phyloP scores from a whole-genome alignment of 1,284 basidiomycete genomes.

The Ganoderma boninense region DNA sequence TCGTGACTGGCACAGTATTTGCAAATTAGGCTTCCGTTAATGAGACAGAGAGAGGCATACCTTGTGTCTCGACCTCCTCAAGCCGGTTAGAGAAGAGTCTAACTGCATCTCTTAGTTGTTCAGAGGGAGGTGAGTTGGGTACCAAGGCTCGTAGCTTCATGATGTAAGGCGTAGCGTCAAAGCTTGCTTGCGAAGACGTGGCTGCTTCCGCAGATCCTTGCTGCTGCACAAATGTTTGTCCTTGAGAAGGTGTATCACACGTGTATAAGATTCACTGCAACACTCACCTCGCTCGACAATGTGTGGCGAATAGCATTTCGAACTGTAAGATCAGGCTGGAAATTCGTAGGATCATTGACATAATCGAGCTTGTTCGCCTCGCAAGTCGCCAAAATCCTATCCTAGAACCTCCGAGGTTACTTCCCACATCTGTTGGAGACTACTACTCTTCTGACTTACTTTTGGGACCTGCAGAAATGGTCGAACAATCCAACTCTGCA shows the following conservation, averaged over 20 bases:
- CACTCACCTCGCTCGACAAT: slow-evolving; percentile 18
- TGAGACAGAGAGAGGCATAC: slow-evolving; percentile 20
- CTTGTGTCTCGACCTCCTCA: slow-evolving; percentile 35
- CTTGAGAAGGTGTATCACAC: not conserved
- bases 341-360: slow-evolving; percentile 73
- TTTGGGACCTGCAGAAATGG: slow-evolving; percentile 74
- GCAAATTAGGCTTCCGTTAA: not conserved
- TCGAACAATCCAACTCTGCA: slow-evolving; percentile 72
- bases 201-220: not conserved
- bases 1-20: slow-evolving; percentile 30
- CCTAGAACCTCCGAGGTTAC: slow-evolving; percentile 49
- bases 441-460: slow-evolving; percentile 48
- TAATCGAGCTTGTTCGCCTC: slow-evolving; percentile 65
- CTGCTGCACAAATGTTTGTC: not conserved
- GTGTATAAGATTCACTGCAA: too few species aligned
- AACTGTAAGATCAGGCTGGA: slow-evolving; percentile 71
- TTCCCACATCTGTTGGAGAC: not conserved
- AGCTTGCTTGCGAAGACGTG: not conserved
- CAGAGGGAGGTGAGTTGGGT: slow-evolving; percentile 11
- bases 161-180: slow-evolving; percentile 20
- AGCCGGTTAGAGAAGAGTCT: slow-evolving; percentile 23
- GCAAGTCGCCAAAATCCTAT: slow-evolving; percentile 79
- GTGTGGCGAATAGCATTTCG: slow-evolving; percentile 72
- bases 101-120: slow-evolving; percentile 31
- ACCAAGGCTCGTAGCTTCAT: slow-evolving; percentile 17